A percentile compares a stretch with the other conserved stretches of the same genome.
Conservation (phyloP, 768 basidiomycete species). For the Podaxis rugospora region DNA sequence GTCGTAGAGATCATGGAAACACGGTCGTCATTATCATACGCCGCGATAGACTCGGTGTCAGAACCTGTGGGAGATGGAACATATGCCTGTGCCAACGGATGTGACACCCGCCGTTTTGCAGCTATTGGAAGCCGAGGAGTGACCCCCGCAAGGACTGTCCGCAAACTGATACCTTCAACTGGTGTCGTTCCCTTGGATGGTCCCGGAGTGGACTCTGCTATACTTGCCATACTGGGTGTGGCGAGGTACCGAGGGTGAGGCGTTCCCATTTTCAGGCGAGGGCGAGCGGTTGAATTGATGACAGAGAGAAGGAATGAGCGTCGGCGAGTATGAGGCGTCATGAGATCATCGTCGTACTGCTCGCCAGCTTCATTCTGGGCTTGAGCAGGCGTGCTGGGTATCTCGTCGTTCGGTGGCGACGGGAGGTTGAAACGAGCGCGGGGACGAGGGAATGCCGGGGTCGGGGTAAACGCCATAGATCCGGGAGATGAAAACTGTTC, state of each 20-base stretch:
- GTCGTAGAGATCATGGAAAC: conserved; percentile 77
- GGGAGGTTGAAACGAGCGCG: conserved; percentile 61
- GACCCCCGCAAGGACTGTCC: conserved; percentile 55
- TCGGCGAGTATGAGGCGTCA: conserved; percentile 70
- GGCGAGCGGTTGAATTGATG: conserved; percentile 78
- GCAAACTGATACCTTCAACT: conserved; percentile 29
- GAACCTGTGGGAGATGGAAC: conserved; percentile 35
- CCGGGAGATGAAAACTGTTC: conserved; percentile 51
- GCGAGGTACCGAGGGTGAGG: conserved; percentile 46
- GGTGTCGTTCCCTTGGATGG: conserved; percentile 13
- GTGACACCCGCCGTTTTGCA: conserved; percentile 41
- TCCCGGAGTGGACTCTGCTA: conserved; percentile 30
- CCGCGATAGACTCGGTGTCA: conserved; percentile 26
- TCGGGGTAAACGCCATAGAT: conserved; percentile 62
- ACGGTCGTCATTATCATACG: conserved; percentile 49
- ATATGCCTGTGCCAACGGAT: conserved; percentile 57
- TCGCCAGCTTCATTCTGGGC: conserved; percentile 18
- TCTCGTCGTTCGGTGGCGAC: conserved; percentile 34
- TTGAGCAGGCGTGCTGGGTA: conserved; percentile 32
- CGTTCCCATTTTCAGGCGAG: conserved; percentile 61
- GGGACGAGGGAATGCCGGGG: conserved; percentile 57
- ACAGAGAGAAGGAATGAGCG: conserved; percentile 81
- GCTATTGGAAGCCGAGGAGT: conserved; percentile 57
- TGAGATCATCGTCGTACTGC: conserved; percentile 35
- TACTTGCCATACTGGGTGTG: conserved; percentile 24